A percentile compares a stretch with the other conserved stretches of the same genome.
Conservation (phyloP, 2,329 filamentous ascomycete species). For the Coniosporium tulheliwenetii region DNA sequence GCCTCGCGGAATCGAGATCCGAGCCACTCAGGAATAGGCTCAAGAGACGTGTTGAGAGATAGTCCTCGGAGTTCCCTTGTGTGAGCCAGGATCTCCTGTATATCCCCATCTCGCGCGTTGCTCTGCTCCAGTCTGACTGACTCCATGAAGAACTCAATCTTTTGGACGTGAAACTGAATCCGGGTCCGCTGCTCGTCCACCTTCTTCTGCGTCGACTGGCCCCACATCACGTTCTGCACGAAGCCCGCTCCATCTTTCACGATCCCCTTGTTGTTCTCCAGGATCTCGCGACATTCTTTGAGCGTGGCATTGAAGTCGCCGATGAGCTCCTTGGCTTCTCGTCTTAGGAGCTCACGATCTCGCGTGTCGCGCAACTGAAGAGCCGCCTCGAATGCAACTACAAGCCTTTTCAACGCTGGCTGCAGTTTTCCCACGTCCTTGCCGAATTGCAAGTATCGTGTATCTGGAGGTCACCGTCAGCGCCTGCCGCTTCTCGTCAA, state of each 20-base stretch:
- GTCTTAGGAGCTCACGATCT: slow-evolving; percentile 3
- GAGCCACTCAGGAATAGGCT: background rate
- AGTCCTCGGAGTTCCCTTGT: background rate
- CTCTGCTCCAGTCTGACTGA: background rate
- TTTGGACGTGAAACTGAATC: background rate
- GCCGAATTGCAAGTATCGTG: slow-evolving; percentile 8
- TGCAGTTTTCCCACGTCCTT: slow-evolving; percentile 8
- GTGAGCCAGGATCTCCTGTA: background rate
- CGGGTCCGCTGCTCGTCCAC: background rate
- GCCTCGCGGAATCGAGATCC: background rate
- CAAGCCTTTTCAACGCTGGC: slow-evolving; percentile 5
- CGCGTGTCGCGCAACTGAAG: slow-evolving; percentile 1
- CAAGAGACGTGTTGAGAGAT: background rate
- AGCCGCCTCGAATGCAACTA: slow-evolving; percentile 5
- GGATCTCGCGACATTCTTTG: slow-evolving; percentile 8
- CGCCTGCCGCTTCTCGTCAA: too few relatives aligned
- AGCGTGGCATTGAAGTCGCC: slow-evolving; percentile 9
- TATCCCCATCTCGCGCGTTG: background rate
- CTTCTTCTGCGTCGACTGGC: background rate
- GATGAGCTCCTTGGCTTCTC: slow-evolving; percentile 7
- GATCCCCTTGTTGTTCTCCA: slow-evolving; percentile 4
- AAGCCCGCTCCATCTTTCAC: slow-evolving; percentile 1
- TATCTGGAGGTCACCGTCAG: slow-evolving; percentile 5
- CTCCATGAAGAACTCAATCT: background rate
- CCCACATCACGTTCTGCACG: background rate